Evolutionary conservation across 371 early-diverging fungal species (phyloP), one percentile per base, ranked within the genome.

Genomic region (Basidiobolus meristosporus): DNA sequence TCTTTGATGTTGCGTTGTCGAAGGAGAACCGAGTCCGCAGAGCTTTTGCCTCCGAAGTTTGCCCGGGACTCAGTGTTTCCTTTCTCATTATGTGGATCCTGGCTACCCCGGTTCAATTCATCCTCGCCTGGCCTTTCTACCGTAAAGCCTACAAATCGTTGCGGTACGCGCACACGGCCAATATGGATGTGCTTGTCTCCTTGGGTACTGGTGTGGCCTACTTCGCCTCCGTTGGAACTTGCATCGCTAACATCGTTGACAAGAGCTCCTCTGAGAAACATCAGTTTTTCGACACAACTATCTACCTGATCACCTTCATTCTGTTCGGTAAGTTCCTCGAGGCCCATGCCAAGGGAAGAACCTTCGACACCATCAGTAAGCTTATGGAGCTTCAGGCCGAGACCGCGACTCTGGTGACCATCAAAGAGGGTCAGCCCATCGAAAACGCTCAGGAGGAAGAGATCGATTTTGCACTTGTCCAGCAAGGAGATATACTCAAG

Each of bases 281-380:
- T 19, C 47, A 48, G 42, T 74, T 73, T 39, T 78, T 78, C 47
- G 79, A 78, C 40, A 76, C 75, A 0, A 54, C 63, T 4, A 70
- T 72, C n/a, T 59, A 73, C 29, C 48, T 78, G 46, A 63, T 78
- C 38, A 68, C 73, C 0, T 78, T 76, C 49, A 68, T 78, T 41
- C 62, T 63, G 41, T 57, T 76, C 22, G 77, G 79, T 33, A 72
- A 70, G 47, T 78, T 71, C 70, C 54, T 78, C 11, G 77, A 78
- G 41, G 68, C 70, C 7, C 49, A 68, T 44, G 79, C 75, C 16
- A 74, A 74, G 39, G 75, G 73, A 33, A 70, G 70, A 43, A 73
- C 79, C 0, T 69, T 72, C 11, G 73, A 69, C 46, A 73, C 77
- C n/a, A n/a, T n/a, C n/a, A n/a, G n/a, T n/a, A n/a, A n/a, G n/a